Evolutionary conservation across 2,329 filamentous ascomycete species (phyloP), one percentile per base, ranked within the genome.

Genomic region (Pestalotiopsis sp.): DNA sequence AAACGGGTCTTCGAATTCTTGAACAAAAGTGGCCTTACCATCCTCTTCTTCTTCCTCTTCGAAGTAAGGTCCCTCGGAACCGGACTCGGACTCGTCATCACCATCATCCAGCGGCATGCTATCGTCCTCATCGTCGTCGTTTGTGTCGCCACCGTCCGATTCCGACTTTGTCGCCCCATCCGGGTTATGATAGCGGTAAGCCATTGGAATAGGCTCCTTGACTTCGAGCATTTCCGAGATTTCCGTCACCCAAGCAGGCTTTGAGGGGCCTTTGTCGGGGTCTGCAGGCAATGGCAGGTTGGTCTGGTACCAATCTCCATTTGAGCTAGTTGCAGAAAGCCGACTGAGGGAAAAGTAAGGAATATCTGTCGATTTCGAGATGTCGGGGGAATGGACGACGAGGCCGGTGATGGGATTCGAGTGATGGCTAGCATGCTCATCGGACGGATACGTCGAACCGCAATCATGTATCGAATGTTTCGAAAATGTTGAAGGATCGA

Each of bases 291-390:
- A 66, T 14, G 80, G 75, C 1, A 83, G 73, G 70, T 86, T 89
- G 17, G 83, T 85, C 69, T 89, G 83, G 70, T 84, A 86, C 87
- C 87, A 90, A 71, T 83, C 81, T 14, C 78, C 74, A 70, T 86
- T 88, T 2, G 80, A 82, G 4, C 82, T 77, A 0, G 86, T 88
- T 9, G 84, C 87, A 0, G 86, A 86, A 41, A 86, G 78, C 20
- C 88, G 84, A 38, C 86, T 81, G 11, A 88, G 79, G 0, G 87
- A 85, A 74, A 88, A 90, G 5, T 81, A 75, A 0, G 87, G 86
- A 0, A 78, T 78, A 0, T 77, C 69, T 0, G 77, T 76, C 9
- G 72, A 74, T 17, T 76, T 75, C 4, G 72, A 70, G 0, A 76
- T 70, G 40, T 80, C 75, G 2, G 80, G 79, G 0, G 81, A 79